phyloP scores from a whole-genome alignment of 2,329 filamentous ascomycete genomes.

The Claviceps africana region DNA sequence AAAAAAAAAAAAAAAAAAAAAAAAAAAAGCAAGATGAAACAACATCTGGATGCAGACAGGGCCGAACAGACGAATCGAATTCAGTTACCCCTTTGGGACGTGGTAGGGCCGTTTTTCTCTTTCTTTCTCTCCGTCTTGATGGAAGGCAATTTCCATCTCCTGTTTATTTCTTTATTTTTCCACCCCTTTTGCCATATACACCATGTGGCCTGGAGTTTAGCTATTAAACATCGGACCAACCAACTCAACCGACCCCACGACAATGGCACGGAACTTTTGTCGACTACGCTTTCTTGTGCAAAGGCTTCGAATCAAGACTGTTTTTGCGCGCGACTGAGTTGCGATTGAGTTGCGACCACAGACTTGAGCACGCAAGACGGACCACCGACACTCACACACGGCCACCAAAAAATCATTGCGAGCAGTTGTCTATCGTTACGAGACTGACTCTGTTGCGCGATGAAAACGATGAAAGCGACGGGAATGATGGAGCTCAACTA shows the following conservation, averaged over 20 bases:
- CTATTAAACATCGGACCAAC: not conserved
- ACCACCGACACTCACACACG: too few species aligned
- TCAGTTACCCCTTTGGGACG: not conserved
- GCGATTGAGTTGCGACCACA: too few species aligned
- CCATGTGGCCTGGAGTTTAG: not conserved
- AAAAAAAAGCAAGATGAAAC: not conserved
- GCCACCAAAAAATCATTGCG: too few species aligned
- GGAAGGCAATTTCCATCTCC: not conserved
- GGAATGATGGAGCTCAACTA: slow-evolving; percentile 1
- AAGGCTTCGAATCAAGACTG: too few species aligned
- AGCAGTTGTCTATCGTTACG: too few species aligned
- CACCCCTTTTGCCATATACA: not conserved
- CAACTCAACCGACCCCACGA: not conserved
- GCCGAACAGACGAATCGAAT: not conserved
- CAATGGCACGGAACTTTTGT: not conserved
- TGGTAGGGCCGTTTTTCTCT: not conserved
- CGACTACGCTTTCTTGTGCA: too few species aligned
- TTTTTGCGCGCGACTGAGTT: too few species aligned
- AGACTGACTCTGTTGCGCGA: too few species aligned
- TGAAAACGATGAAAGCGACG: too few species aligned
- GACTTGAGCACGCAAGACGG: too few species aligned
- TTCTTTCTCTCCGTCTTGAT: too few species aligned
- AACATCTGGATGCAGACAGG: not conserved
- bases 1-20: not conserved
- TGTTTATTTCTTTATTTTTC: not conserved